phyloP scores from a whole-genome alignment of 164 flowering plant genomes.

The Magnolia kwangsiensis region DNA sequence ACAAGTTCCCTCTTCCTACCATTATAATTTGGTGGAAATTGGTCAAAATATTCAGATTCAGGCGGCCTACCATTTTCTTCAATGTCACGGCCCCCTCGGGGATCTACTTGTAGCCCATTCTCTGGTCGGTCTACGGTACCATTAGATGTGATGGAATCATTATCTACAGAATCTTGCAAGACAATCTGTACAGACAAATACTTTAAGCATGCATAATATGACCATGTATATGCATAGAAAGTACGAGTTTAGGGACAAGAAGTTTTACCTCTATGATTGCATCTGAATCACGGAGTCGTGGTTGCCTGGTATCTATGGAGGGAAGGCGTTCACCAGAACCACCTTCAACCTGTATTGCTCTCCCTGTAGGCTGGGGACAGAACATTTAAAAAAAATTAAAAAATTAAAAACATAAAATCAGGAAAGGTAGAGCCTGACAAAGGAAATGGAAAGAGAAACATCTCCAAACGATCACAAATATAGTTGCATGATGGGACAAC shows the following conservation, averaged over 20 bases:
- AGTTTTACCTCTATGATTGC: conserved; percentile 83
- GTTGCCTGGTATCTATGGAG: conserved; percentile 53
- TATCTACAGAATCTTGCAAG: conserved; percentile 62
- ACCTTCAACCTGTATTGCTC: conserved; percentile 67
- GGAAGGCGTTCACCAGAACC: conserved; percentile 55
- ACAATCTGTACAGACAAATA: conserved; percentile 59
- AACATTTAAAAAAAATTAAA: conserved; percentile 1
- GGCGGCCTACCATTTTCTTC: conserved; percentile 34
- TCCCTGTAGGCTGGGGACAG: conserved; percentile 74
- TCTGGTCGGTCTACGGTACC: conserved; percentile 41
- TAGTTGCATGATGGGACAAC: not conserved
- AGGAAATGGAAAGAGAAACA: conserved; percentile 2
- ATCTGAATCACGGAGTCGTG: conserved; percentile 62
- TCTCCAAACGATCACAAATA: not conserved
- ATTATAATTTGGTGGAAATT: conserved; percentile 27
- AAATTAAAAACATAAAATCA: conserved; percentile 11
- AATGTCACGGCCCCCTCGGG: conserved; percentile 23
- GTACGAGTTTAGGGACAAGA: not conserved
- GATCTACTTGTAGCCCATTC: conserved; percentile 34
- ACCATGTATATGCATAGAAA: not conserved
- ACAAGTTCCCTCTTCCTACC: conserved; percentile 40
- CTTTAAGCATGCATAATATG: conserved; percentile 8
- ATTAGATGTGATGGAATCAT: conserved; percentile 48
- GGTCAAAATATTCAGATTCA: conserved; percentile 34
- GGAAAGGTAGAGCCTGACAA: conserved; percentile 10